phyloP scores from a whole-genome alignment of 805 yeast species.

The Saturnispora galanensis region DNA sequence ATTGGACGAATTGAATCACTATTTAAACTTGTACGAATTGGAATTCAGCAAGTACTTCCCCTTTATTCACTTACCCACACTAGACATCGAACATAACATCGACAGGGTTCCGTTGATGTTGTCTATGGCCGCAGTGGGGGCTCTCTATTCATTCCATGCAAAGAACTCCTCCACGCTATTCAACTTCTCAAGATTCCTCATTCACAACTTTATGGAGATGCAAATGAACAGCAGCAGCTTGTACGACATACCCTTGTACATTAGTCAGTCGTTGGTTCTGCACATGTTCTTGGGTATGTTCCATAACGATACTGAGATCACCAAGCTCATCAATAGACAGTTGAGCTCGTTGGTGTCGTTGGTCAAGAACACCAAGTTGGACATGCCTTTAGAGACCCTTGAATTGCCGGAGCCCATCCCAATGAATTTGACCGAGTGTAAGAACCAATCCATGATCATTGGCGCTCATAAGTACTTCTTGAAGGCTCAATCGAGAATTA shows the following conservation, averaged over 20 bases:
- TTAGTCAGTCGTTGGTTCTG: constrained; percentile 45
- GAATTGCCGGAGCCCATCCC: constrained; percentile 32
- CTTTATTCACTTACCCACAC: constrained; percentile 66
- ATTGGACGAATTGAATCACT: constrained; percentile 65
- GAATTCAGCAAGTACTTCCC: constrained; percentile 80
- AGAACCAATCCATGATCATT: constrained; percentile 24
- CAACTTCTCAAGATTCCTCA: constrained; percentile 55
- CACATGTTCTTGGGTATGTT: constrained; percentile 50
- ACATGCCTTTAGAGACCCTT: constrained; percentile 39
- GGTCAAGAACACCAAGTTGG: constrained; percentile 42
- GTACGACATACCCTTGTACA: constrained; percentile 47
- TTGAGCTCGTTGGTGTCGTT: constrained; percentile 45
- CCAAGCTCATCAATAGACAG: constrained; percentile 41
- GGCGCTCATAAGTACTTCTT: constrained; percentile 42
- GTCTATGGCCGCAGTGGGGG: constrained; percentile 84
- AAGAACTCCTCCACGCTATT: constrained; percentile 63
- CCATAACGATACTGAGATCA: constrained; percentile 42
- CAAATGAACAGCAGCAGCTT: constrained; percentile 35
- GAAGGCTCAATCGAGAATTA: constrained; percentile 44
- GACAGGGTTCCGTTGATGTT: constrained; percentile 56
- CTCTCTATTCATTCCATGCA: constrained; percentile 73
- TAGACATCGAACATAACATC: constrained; percentile 38
- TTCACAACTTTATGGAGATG: constrained; percentile 56
- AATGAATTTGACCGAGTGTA: constrained; percentile 12
- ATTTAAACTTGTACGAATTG: constrained; percentile 60